phyloP scores from a whole-genome alignment of 257 asterid genomes.

The Scutellaria minor region DNA sequence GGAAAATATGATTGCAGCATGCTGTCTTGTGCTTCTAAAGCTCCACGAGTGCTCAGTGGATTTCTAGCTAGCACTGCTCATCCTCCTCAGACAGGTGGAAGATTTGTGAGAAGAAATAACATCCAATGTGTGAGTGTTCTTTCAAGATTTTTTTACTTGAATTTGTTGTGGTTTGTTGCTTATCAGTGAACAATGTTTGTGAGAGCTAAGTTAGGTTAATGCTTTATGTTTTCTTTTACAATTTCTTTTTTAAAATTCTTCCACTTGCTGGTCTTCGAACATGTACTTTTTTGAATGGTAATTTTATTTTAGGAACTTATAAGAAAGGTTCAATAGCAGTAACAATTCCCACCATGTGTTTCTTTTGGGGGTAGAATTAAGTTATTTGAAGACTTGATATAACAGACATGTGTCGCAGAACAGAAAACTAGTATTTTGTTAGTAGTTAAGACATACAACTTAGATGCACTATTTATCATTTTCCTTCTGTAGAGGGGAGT shows the following conservation, averaged over 20 bases:
- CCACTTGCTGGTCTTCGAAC: slow-evolving; percentile 6
- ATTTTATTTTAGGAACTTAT: not conserved
- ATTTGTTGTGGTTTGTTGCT: not conserved
- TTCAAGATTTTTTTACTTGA: not conserved
- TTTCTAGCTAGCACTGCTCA: slow-evolving; percentile 83
- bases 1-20: slow-evolving; percentile 73
- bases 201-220: slow-evolving; percentile 3
- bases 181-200: not conserved
- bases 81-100: slow-evolving; percentile 56
- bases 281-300: slow-evolving; percentile 6
- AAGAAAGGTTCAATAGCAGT: not conserved
- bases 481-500: not conserved
- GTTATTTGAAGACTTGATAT: slow-evolving; percentile 9
- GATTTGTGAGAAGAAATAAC: slow-evolving; percentile 48
- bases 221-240: slow-evolving; percentile 16
- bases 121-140: slow-evolving; percentile 58
- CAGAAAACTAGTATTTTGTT: slow-evolving; percentile 2
- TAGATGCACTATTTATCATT: not conserved
- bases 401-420: not conserved
- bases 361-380: not conserved
- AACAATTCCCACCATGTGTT: slow-evolving; percentile 11
- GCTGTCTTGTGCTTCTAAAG: slow-evolving; percentile 78
- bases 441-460: not conserved
- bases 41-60: slow-evolving; percentile 80
- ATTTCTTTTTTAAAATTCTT: slow-evolving; percentile 22